Evolutionary conservation across 441 rosid genomes (phyloP), one percentile per base, ranked within the genome.

Genomic region (Kokia cookei): DNA sequence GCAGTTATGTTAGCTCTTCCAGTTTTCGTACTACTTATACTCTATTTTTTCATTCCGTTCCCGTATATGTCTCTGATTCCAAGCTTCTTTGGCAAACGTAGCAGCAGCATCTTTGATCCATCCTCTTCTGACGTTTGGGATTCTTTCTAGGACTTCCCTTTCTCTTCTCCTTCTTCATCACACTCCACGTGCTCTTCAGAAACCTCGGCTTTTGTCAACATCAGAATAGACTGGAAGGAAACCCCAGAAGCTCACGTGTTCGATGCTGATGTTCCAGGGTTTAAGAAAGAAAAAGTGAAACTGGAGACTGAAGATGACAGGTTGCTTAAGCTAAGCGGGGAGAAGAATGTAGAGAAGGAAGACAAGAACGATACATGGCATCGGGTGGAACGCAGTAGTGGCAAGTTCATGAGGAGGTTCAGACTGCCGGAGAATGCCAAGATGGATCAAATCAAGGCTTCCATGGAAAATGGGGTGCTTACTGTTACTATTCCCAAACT

Each of bases 281-380:
- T 83, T 27, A 82, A 77, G 84, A 87, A 82, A 42, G 85, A 84
- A 51, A 86, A 83, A 48, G 83, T 83, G 54, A 87, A 85, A 51
- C 86, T 85, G 2, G 85, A 84, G 77, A 70, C 85, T 13, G 84
- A 85, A 47, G 87, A 83, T 24, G 89, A 79, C 45, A 75, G 82
- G 53, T 79, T 84, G n/a, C 85, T 86, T 58, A 86, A 76, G 66
- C 84, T 84, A 14, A 84, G 85, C 51, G 89, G 91, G 6, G 89
- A 84, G 81, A 78, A 88, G 81, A 84, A 75, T n/a, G 60, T 81
- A 3, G 87, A 85, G 73, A 76, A 84, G 72, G 89, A 86, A 58
- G 88, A 81, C 27, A 86, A 83, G 82, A 75, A 75, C 35, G 84
- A 78, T 1, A 84, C 76, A 4, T 86, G 91, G 89, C 86, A 86